These are phyloP conservation scores for Umbellularia californica DNA, from an alignment of 164 flowering plant species.

Conservation along the genomic window DNA sequence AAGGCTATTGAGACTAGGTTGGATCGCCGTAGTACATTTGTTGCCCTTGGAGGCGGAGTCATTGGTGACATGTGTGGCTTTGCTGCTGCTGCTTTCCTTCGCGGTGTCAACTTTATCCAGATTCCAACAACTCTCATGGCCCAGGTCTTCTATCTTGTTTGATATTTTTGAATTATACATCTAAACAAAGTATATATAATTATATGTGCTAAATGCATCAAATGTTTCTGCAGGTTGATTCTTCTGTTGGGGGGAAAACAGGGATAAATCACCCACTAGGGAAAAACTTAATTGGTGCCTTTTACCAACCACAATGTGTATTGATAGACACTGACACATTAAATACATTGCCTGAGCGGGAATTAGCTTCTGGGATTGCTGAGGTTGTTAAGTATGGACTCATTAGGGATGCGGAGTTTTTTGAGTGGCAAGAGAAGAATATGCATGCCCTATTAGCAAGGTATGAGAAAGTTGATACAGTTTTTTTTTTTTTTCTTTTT, in stretches of 20 bases:
- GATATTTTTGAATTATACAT: not conserved
- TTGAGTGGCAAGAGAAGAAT: slow-evolving; percentile 98
- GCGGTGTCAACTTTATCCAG: slow-evolving; percentile 97
- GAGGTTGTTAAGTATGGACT: slow-evolving; percentile 97
- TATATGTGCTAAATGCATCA: not conserved
- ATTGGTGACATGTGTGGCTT: slow-evolving; percentile 99
- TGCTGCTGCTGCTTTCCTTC: slow-evolving; percentile 93
- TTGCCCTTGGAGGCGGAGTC: slow-evolving; percentile 99
- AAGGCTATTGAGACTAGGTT: slow-evolving; percentile 91
- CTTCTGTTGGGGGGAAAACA: slow-evolving; percentile 99
- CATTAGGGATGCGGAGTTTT: slow-evolving; percentile 88
- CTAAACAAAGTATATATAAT: not conserved
- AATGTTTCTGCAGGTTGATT: slow-evolving; percentile 66
- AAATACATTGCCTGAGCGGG: slow-evolving; percentile 89
- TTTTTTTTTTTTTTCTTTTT: not conserved
- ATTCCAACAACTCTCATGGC: slow-evolving; percentile 99
- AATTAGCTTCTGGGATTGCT: slow-evolving; percentile 90
- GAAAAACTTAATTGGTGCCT: slow-evolving; percentile 95
- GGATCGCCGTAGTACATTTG: slow-evolving; percentile 86
- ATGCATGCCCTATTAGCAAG: slow-evolving; percentile 71
- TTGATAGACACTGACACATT: slow-evolving; percentile 87
- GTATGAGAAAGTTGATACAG: slow-evolving; percentile 24
- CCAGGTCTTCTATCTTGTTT: slow-evolving; percentile 46
- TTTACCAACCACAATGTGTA: slow-evolving; percentile 98
- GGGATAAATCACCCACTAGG: slow-evolving; percentile 93